These are phyloP conservation scores for Bretschneidera sinensis DNA, from an alignment of 345 rosid genomes.

Conservation along the genomic window DNA sequence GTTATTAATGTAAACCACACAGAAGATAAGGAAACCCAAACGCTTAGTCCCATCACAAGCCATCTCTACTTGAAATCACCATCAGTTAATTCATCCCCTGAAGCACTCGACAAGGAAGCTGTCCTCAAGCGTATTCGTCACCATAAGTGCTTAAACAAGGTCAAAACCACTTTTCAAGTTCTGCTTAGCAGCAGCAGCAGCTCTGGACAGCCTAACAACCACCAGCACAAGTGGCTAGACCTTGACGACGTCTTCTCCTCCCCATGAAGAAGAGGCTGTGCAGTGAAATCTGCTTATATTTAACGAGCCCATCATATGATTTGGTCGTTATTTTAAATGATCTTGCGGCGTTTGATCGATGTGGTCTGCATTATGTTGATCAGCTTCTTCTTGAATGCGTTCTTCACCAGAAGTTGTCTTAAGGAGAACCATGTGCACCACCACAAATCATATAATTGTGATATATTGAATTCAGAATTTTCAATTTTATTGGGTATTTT, in stretches of 20 bases:
- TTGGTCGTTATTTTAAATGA: background rate
- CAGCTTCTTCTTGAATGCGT: too few species aligned
- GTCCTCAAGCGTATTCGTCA: conserved; percentile 47
- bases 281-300: too few species aligned
- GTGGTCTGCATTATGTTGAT: too few species aligned
- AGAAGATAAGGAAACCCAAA: conserved; percentile 16
- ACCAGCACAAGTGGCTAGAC: conserved; percentile 27
- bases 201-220: too few species aligned
- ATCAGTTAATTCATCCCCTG: conserved; percentile 1
- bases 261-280: conserved; percentile 20
- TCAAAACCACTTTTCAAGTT: conserved; percentile 27
- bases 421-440: too few species aligned
- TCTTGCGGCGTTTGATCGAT: too few species aligned
- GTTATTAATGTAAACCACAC: conserved; percentile 1
- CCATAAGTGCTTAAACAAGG: conserved; percentile 30
- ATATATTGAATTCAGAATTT: too few species aligned
- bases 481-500: too few species aligned
- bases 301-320: background rate
- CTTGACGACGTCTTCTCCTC: conserved; percentile 38
- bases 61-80: conserved; percentile 39
- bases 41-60: conserved; percentile 13
- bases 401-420: too few species aligned
- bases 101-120: conserved; percentile 20
- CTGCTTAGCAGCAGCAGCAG: conserved; percentile 17
- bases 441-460: too few species aligned